Base-by-base conservation (phyloP, 2,329 filamentous ascomycete species). In the Dryadomyces quercus-mongolicae region DNA sequence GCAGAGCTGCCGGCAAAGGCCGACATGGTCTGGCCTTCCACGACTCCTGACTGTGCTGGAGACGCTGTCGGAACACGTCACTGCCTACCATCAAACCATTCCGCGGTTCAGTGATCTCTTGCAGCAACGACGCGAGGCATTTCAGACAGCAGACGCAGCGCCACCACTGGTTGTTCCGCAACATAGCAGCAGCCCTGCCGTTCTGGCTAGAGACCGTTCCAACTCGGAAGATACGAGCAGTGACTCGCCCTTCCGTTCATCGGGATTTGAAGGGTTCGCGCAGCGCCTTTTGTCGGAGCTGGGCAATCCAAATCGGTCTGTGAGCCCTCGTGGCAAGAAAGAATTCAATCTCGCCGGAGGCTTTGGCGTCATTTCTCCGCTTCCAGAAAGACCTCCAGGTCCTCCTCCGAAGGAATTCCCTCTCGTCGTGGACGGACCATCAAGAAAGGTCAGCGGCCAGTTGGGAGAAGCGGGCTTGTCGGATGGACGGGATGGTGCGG, bases 71-170 rank as follows among this genome's bases (percentile, higher is more conserved):
- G 74, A 80, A 22, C 81, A 88, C 63, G 76, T 87, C 13, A 67
- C 72, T 15, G 70, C 70, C 1, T 89, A 85, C 70, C 78, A 81
- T 53, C 71, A 73, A 49, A 77, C 79, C 6, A 76, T 91, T 7
- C 80, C 85, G 0, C 80, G 86, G 42, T 91, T 90, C 63, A 83
- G 88, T 52, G 81, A 86, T 42, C 73, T 90, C 2, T 70, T 90
- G 4, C 83, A 76, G 68, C 82, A 77, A 66, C 81, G 75, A 13
- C 79, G 81, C 5, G 77, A 82, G 57, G 81, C 78, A 0, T 86
- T 85, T 61, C 77, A 80, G 60, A 79, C 78, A 2, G 79, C 81
- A 2, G 77, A 81, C 59, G 60, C 50, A 53, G 56, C 40, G 50
- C 57, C 51, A 47, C 40, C 54, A 45, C 34, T 46, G 2, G 53